Percentiles rank a stretch among this genome's conserved stretches.
phyloP scores from a whole-genome alignment of 805 yeast genomes.

The Zygoascus flipseniorum region DNA sequence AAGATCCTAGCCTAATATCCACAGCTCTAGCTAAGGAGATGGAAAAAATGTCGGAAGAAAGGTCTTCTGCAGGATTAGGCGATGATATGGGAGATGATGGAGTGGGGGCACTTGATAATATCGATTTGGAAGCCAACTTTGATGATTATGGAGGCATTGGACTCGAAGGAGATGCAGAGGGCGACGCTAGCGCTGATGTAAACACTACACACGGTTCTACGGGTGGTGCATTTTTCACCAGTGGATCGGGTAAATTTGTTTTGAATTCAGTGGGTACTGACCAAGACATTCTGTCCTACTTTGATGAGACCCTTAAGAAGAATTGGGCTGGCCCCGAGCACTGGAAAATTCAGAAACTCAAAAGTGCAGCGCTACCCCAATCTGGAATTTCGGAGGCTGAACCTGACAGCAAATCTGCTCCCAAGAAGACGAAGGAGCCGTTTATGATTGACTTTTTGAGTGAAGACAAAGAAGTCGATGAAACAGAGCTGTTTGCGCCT shows the following conservation, averaged over 20 bases:
- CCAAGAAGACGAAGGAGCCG: constrained; percentile 24
- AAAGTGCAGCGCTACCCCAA: constrained; percentile 17
- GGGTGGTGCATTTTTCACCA: not conserved
- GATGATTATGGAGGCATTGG: constrained; percentile 3
- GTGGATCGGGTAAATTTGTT: not conserved
- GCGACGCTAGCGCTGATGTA: constrained; percentile 6
- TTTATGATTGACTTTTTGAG: constrained; percentile 37
- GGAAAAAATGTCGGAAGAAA: not conserved
- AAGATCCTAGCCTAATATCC: constrained; percentile 20
- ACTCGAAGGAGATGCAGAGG: not conserved
- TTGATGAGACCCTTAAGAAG: constrained; percentile 58
- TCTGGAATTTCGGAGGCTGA: not conserved
- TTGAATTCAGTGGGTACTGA: constrained; percentile 9
- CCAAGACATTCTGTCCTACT: constrained; percentile 66
- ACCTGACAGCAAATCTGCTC: not conserved
- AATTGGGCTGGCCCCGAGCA: constrained; percentile 92
- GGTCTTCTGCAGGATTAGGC: constrained; percentile 15
- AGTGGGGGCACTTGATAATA: not conserved
- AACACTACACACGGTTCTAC: constrained; percentile 5
- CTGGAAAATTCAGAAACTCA: constrained; percentile 71
- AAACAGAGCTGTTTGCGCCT: constrained; percentile 34
- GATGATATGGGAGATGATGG: constrained; percentile 25
- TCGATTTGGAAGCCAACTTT: not conserved
- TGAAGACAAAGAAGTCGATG: constrained; percentile 31
- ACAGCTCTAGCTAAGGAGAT: constrained; percentile 4